A percentile compares a stretch with the other conserved stretches of the same genome.
Conservation (phyloP, 1,284 basidiomycete genomes). For the Tilletia indica region DNA sequence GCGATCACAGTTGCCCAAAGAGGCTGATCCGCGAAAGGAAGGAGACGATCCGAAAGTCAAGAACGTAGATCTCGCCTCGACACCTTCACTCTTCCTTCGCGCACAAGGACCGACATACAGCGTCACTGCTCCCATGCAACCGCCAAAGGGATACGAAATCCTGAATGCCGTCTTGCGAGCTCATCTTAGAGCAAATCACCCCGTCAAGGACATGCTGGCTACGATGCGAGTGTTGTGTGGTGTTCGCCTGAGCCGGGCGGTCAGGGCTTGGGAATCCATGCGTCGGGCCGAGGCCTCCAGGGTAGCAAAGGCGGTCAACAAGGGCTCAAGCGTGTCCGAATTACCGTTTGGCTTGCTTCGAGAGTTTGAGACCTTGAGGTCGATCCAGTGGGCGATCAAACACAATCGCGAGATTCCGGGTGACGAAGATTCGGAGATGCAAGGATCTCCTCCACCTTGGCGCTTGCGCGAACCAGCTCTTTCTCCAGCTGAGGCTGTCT, state of each 20-base stretch:
- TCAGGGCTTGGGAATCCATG: neutral
- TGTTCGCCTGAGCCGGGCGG: neutral
- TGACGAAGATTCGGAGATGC: no score
- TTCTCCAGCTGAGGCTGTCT: neutral
- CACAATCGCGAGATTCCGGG: neutral
- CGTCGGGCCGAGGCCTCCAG: neutral
- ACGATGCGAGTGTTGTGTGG: neutral
- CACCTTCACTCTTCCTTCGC: neutral
- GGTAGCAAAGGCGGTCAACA: neutral
- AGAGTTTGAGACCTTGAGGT: neutral
- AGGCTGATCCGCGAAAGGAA: neutral
- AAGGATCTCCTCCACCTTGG: neutral
- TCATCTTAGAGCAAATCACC: neutral
- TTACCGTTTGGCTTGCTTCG: conserved; percentile 1
- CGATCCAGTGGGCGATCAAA: neutral
- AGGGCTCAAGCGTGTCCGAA: neutral
- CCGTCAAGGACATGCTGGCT: neutral
- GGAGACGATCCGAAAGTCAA: neutral
- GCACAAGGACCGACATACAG: conserved; percentile 1
- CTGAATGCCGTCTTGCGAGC: conserved; percentile 12
- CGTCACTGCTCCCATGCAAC: neutral
- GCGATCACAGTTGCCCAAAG: neutral
- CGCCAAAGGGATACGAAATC: conserved; percentile 8
- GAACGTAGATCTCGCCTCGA: neutral
- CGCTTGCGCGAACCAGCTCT: neutral